Conservation (phyloP, 1,284 basidiomycete genomes). For the Ceratobasidium sp. region DNA sequence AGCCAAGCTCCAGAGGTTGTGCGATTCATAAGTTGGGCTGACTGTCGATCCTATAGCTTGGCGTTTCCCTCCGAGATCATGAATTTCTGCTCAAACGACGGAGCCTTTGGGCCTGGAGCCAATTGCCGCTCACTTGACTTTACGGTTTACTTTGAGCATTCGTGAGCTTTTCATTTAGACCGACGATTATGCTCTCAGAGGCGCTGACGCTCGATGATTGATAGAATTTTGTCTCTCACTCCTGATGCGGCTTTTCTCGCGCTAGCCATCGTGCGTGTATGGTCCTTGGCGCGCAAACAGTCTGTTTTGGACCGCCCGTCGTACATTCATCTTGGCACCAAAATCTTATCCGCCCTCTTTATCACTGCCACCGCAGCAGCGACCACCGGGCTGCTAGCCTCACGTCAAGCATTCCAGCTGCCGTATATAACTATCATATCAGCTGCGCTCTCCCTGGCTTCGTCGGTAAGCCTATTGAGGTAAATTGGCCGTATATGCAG, state of each 20-base stretch:
- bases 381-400: background rate
- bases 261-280: conserved; percentile 7
- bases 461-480: background rate
- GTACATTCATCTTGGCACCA: background rate
- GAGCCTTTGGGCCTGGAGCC: conserved; percentile 6
- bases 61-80: background rate
- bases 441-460: conserved; percentile 8
- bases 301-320: conserved; percentile 6
- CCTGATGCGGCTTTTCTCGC: conserved; percentile 5
- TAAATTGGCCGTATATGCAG: background rate
- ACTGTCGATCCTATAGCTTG: background rate
- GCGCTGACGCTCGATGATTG: background rate
- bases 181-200: background rate
- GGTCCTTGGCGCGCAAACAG: background rate
- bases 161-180: conserved; percentile 1
- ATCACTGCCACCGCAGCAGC: conserved; percentile 5
- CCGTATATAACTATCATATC: conserved; percentile 8
- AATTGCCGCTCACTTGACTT: conserved; percentile 19
- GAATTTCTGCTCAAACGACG: conserved; percentile 26
- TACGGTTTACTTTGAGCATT: conserved; percentile 27
- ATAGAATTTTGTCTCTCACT: conserved; percentile 19
- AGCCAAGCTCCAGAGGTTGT: background rate
- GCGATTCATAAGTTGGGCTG: background rate
- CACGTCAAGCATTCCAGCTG: background rate
- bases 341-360: background rate